phyloP scores from a whole-genome alignment of 352 stramenopile genomes.

The Phytophthora citrophthora region DNA sequence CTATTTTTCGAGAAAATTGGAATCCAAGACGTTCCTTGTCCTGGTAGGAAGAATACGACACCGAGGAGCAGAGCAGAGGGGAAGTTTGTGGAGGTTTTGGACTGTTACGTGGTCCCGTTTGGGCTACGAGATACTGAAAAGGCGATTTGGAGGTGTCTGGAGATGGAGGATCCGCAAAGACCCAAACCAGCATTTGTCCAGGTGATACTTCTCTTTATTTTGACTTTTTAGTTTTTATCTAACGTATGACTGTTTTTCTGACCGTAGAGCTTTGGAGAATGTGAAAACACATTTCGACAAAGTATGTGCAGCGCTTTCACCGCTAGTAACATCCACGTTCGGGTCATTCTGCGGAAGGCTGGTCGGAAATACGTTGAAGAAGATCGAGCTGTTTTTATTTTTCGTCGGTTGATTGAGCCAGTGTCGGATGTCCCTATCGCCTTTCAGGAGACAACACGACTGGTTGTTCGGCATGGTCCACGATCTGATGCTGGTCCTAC shows the following conservation, averaged over 20 bases:
- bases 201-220: neutral
- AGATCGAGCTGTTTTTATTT: conserved; percentile 28
- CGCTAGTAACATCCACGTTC: conserved; percentile 20
- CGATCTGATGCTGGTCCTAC: conserved; percentile 20
- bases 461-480: conserved; percentile 17
- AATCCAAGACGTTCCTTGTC: conserved; percentile 24
- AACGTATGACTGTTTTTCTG: neutral
- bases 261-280: conserved; percentile 13
- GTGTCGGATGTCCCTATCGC: conserved; percentile 15
- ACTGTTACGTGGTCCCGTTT: conserved; percentile 30
- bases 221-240: neutral
- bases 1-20: conserved; percentile 24
- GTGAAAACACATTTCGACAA: conserved; percentile 20
- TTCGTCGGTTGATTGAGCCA: conserved; percentile 26
- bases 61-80: conserved; percentile 15
- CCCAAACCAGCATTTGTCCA: conserved; percentile 28
- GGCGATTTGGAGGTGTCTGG: conserved; percentile 24
- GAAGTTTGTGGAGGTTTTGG: conserved; percentile 30
- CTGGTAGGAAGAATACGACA: conserved; percentile 24
- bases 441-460: conserved; percentile 28
- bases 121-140: conserved; percentile 17
- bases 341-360: conserved; percentile 27
- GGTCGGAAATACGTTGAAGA: conserved; percentile 28
- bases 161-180: conserved; percentile 20
- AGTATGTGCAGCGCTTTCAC: conserved; percentile 31